These are phyloP conservation scores for Wilcoxina mikolae DNA, from an alignment of 495 filamentous ascomycete species.

Conservation along the genomic window DNA sequence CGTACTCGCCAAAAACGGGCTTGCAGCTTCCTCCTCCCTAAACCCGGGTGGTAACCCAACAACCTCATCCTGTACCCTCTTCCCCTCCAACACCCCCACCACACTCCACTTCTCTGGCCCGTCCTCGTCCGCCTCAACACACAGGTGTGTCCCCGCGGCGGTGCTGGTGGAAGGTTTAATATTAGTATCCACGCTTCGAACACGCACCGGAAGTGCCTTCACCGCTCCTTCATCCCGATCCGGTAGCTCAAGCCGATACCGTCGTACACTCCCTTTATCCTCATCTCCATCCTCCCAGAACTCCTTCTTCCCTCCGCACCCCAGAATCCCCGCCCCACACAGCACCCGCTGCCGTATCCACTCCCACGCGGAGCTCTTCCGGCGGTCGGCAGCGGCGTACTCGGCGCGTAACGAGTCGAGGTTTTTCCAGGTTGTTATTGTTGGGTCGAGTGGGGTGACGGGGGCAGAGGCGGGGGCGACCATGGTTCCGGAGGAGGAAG, in stretches of 20 bases:
- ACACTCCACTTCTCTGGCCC: neutral
- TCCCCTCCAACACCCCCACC: neutral
- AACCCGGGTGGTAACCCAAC: neutral
- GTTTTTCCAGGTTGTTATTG: constrained; percentile 26
- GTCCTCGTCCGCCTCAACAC: neutral
- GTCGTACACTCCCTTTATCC: constrained; percentile 9
- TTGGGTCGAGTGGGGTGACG: constrained; percentile 12
- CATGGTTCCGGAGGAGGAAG: neutral
- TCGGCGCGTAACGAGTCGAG: constrained; percentile 20
- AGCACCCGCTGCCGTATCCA: constrained; percentile 16
- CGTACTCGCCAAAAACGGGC: neutral
- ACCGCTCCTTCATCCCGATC: constrained; percentile 6
- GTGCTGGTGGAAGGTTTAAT: no score
- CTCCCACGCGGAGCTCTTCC: constrained; percentile 2
- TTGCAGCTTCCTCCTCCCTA: neutral
- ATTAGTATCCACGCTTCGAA: neutral
- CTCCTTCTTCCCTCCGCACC: constrained; percentile 9
- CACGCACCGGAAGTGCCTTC: neutral
- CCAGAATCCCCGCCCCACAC: constrained; percentile 14
- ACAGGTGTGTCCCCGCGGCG: neutral
- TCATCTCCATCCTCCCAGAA: constrained; percentile 23
- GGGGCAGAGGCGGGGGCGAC: no score
- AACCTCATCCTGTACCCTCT: neutral
- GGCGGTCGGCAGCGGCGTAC: constrained; percentile 20
- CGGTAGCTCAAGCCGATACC: constrained; percentile 6